Base-by-base conservation (phyloP, 306 rosid species). In the Comarum palustre region DNA sequence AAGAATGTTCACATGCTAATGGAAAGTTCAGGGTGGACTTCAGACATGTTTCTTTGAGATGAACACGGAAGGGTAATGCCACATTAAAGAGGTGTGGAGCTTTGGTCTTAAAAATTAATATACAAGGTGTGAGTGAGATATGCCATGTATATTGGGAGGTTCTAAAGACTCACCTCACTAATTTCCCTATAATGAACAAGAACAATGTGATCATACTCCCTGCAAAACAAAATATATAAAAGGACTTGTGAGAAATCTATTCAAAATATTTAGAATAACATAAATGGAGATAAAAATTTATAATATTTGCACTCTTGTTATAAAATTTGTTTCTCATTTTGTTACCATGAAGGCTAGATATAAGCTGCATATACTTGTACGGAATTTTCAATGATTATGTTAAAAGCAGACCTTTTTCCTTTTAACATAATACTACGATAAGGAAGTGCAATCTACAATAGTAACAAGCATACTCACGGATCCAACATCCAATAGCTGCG, bases 401-500 rank as follows among this genome's bases (percentile, higher is more conserved):
- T 27, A 46, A 68, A 77, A 42, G 51, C 67, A 79, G 10, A 74
- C n/a, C 34, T 3, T 31, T 31, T 31, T 31, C 34, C 55, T 14
- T 32, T 27, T 73, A 43, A 54, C 29, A 36, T 47, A 51, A 75
- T 63, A 74, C 48, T 59, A 48, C 70, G 72, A 39, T 70, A 75
- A 77, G 45, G 71, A 45, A 55, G 67, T 71, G 46, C 14, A 71
- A 73, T 60, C n/a, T 25, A 59, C 73, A 72, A 54, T 42, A 57
- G 74, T 65, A 36, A 66, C 79, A 75, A 74, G 67, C 73, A 43
- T 68, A 91, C 99, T 89, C 83, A 95, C 99, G 85, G 93, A 80
- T 95, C 90, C 83, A 95, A 83, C 86, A 95, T 88, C 99, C 99
- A 95, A 80, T 85, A 95, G 87, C 96, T 85, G 76, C 99, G 95